Evolutionary conservation across 129 eudicot species (phyloP).

Genomic region (Lactuca saligna): DNA sequence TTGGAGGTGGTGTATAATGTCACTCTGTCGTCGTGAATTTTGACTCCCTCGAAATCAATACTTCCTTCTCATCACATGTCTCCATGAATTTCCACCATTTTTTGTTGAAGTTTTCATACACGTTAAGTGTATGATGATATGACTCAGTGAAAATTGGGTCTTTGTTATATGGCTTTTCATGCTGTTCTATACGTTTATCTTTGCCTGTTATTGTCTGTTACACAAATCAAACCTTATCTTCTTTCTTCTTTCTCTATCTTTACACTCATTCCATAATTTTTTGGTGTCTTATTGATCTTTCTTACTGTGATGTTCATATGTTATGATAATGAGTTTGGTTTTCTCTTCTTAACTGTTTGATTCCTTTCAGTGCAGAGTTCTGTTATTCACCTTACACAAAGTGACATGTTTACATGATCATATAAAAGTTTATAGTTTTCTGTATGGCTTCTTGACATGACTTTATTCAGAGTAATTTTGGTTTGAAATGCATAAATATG

Average conservation of each 20-base stretch:
- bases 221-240: constrained; percentile 2
- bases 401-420: constrained; percentile 8
- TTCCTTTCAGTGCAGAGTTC: constrained; percentile 6
- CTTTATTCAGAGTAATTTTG: constrained; percentile 4
- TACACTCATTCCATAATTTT: neutral
- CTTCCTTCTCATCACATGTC: constrained; percentile 12
- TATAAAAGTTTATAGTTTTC: neutral
- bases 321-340: neutral
- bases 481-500: neutral
- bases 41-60: neutral
- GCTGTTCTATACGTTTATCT: constrained; percentile 9
- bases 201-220: neutral
- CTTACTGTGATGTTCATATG: neutral
- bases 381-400: constrained; percentile 1
- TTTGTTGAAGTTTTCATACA: constrained; percentile 16
- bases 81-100: neutral
- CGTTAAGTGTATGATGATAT: constrained; percentile 48
- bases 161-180: neutral
- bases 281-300: neutral
- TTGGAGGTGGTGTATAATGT: constrained; percentile 7
- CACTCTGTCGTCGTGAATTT: constrained; percentile 11
- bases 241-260: constrained; percentile 13
- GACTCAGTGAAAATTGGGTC: constrained; percentile 28
- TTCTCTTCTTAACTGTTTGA: neutral
- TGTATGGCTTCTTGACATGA: constrained; percentile 3